phyloP scores from a whole-genome alignment of 2,329 filamentous ascomycete species.

The Diaporthe aspalathi region DNA sequence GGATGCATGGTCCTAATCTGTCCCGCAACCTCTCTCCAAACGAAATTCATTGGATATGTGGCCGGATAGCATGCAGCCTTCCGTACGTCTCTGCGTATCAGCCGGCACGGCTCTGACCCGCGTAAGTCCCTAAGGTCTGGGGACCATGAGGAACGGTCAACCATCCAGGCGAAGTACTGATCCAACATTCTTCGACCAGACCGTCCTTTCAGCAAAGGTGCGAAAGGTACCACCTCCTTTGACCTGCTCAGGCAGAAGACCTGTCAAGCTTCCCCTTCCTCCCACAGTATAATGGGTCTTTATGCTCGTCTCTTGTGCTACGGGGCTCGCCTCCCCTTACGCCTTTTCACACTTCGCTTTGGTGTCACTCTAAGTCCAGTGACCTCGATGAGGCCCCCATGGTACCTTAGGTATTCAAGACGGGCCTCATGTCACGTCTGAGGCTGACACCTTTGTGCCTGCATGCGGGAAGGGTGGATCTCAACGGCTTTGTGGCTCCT shows the following conservation, averaged over 20 bases:
- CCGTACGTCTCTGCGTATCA: constrained; percentile 27
- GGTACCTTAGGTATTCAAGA: background rate
- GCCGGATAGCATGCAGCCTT: constrained; percentile 33
- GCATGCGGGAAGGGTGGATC: background rate
- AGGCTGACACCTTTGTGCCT: constrained; percentile 5
- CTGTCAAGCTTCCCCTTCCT: constrained; percentile 10
- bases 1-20: constrained; percentile 4
- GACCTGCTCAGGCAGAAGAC: constrained; percentile 25
- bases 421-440: constrained; percentile 6
- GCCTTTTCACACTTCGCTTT: constrained; percentile 2
- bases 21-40: constrained; percentile 18
- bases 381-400: constrained; percentile 15
- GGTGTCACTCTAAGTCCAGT: constrained; percentile 7
- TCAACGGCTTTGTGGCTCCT: constrained; percentile 23
- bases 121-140: background rate
- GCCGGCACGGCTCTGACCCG: constrained; percentile 27
- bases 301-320: constrained; percentile 23
- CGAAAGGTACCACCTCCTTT: constrained; percentile 15
- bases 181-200: background rate
- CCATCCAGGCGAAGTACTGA: background rate
- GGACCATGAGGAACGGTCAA: background rate
- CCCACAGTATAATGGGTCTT: background rate
- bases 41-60: constrained; percentile 30
- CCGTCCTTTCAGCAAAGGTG: background rate
- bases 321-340: constrained; percentile 14